Evolutionary conservation across 2,329 filamentous ascomycete genomes (phyloP), one percentile per base, ranked within the genome.

Genomic region (Proliferodiscus dingleyae): DNA sequence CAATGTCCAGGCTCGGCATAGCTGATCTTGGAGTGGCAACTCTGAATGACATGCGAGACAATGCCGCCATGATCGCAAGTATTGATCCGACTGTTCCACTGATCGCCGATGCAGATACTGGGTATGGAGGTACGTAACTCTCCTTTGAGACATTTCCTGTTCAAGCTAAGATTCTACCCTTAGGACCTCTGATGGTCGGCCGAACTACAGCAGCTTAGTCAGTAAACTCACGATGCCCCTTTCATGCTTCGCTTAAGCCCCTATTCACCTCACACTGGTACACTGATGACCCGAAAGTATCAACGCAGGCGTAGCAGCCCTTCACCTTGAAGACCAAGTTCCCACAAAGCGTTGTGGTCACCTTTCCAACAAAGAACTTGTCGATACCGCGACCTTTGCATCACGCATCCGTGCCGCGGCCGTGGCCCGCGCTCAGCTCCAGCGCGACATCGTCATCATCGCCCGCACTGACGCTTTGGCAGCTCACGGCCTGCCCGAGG

Each of bases 331-430:
- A 61, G 79, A 83, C 62, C 80, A 85, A 65, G 70, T 83, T 15
- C 66, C 73, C 34, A 76, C 72, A 36, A 85, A 86, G 66, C 75
- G 80, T 8, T 85, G 81, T 60, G 81, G 81, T 1, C 81, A 85
- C 58, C 67, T 85, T 1, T 62, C 64, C 0, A 78, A 78, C 43
- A 85, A 86, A 62, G 68, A 77, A 46, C 65, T 85, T 10, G 81
- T 85, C 6, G 58, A 66, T 2, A 50, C 61, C 0, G 69, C 73
- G 0, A 70, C 4, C 62, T 84, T 18, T 65, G 65, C 46, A 67
- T 64, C 1, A 11, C 70, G 81, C 0, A 78, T 85, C 55, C 67
- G 73, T 1, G 80, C 80, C 0, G 78, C 78, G 0, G 67, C 64
- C 10, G 64, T 69, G 6, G 74, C 78, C 1, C 67, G 78, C 2